These are phyloP conservation scores for Heliamphora exappendiculata DNA, from an alignment of 148 eudicot species.

Conservation along the genomic window DNA sequence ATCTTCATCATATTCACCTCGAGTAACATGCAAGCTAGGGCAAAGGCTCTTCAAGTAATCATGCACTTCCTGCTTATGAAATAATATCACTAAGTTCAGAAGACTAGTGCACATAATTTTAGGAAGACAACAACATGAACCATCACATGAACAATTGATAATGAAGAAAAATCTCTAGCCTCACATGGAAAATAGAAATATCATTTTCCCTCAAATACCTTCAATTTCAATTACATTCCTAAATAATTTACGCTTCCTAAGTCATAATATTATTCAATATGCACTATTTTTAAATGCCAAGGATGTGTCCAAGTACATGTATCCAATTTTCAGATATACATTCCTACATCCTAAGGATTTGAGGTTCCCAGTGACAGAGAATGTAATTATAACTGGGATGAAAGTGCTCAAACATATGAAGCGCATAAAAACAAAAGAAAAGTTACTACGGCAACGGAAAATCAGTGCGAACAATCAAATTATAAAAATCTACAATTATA, in stretches of 20 bases:
- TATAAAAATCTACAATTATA: too few species aligned
- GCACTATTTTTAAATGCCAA: not conserved
- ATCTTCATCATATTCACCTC: constrained; percentile 97
- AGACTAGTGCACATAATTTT: not conserved
- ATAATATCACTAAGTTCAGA: not conserved
- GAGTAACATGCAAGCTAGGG: constrained; percentile 71
- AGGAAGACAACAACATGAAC: not conserved
- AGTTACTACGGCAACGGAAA: too few species aligned
- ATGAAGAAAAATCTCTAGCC: not conserved
- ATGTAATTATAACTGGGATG: too few species aligned
- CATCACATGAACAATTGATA: not conserved
- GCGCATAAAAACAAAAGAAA: too few species aligned
- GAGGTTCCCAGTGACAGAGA: too few species aligned
- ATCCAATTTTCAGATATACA: not conserved
- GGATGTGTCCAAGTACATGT: not conserved
- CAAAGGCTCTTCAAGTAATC: constrained; percentile 89
- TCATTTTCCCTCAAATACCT: too few species aligned
- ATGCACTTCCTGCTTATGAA: constrained; percentile 73
- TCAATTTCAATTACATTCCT: not conserved
- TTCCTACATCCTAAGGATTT: not conserved
- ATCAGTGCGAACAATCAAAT: too few species aligned
- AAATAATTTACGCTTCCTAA: not conserved
- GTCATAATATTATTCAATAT: not conserved
- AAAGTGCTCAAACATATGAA: too few species aligned
- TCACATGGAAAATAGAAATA: too few species aligned